These are phyloP conservation scores for Adenanthera pavonina DNA, from an alignment of 306 rosid species.

Conservation along the genomic window DNA sequence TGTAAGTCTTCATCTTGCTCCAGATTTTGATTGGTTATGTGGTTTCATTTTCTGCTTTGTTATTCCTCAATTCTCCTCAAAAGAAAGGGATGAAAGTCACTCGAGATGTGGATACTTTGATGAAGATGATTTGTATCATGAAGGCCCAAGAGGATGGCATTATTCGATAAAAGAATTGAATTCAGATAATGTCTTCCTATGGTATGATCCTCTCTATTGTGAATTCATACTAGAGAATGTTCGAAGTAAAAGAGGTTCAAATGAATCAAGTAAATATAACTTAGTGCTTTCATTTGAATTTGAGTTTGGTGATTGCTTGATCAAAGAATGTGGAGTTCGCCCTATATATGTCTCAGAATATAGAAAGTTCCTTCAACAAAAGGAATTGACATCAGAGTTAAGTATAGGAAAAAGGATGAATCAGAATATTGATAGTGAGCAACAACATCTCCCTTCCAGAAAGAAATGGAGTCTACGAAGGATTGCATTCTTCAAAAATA, in stretches of 20 bases:
- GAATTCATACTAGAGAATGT: background rate
- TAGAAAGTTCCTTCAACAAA: background rate
- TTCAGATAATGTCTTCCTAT: background rate
- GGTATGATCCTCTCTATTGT: constrained; percentile 38
- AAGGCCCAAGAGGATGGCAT: background rate
- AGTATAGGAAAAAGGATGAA: background rate
- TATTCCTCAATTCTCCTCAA: background rate
- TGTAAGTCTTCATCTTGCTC: background rate
- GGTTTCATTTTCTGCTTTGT: background rate
- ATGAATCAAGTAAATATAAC: background rate
- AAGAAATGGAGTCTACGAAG: background rate
- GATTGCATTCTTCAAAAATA: background rate
- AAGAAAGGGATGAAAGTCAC: too few species aligned
- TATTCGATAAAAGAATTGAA: background rate
- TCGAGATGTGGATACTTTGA: background rate
- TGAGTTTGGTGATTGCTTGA: background rate
- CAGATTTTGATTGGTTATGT: background rate
- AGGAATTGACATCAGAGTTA: background rate
- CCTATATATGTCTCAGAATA: background rate
- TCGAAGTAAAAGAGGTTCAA: background rate
- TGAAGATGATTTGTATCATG: background rate
- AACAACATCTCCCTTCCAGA: background rate
- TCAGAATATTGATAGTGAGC: background rate
- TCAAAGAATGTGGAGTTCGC: background rate
- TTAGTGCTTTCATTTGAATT: background rate